Evolutionary conservation across 306 rosid genomes (phyloP), one percentile per base, ranked within the genome.

Genomic region (Prunus fruticosa): DNA sequence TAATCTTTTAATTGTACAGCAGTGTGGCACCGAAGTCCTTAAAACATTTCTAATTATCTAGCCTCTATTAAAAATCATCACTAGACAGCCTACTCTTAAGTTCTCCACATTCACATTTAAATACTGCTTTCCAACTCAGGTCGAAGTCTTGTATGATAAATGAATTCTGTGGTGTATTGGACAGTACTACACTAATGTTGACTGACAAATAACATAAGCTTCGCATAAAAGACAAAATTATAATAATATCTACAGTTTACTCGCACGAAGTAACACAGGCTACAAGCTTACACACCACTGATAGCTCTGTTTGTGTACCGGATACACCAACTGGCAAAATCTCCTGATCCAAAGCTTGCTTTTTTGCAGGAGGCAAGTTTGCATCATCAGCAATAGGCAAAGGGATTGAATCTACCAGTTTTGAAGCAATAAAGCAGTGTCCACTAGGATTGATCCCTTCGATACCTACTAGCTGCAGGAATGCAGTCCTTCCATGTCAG

Each of bases 371-470:
- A 84, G 76, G 91, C 82, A 86, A 78, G 82, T 87, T 82, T 67
- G 78, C 84, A 13, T 86, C 87, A 50, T 58, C 80, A 72, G 76
- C 67, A 78, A 64, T 61, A 47, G 87, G 52, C 53, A 76, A 78
- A 66, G 96, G 92, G 69, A 91, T 61, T 67, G 79, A 75, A 78
- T 95, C 99, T 66, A 90, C 89, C 81, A 95, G 72, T 84, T 88
- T 87, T 66, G 97, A 95, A 63, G 96, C 97, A 68, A 95, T 81
- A 64, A 95, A 85, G 89, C 97, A 95, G 80, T 95, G 99, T 56
- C 99, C 99, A 71, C 99, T 92, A 23, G 97, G 99, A 90, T 95
- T 95, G 67, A 89, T 89, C 79, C 99, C 99, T 87, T 87, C 86
- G 61, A 95, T 76, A 71, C 99, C 97, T 68, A 95, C 92, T 34